Evolutionary conservation across 306 rosid genomes (phyloP).

Genomic region (Acmispon strigosus): DNA sequence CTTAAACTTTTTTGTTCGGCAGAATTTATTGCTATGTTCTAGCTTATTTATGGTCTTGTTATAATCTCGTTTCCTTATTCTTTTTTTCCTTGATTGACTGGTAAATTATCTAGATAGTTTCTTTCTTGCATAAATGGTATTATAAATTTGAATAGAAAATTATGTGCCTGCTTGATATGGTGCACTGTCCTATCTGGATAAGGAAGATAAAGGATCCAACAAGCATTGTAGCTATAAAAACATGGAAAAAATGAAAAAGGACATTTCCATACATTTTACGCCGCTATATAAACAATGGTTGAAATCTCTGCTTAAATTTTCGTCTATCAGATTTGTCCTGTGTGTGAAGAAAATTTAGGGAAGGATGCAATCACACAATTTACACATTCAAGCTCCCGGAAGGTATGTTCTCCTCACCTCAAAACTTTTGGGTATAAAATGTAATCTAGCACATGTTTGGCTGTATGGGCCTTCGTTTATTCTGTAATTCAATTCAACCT

Average conservation of each 20-base stretch:
- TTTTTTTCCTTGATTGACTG: not conserved
- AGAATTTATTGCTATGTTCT: not conserved
- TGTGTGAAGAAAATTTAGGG: conserved; percentile 77
- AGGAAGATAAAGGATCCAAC: not conserved
- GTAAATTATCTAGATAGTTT: not conserved
- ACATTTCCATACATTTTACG: not conserved
- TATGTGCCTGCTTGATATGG: conserved; percentile 2
- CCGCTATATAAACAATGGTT: not conserved
- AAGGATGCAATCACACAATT: conserved; percentile 68
- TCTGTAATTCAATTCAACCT: conserved; percentile 1
- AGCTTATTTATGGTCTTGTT: not conserved
- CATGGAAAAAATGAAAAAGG: not conserved
- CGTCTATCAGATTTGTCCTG: conserved; percentile 76
- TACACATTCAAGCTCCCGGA: conserved; percentile 56
- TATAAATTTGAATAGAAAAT: not conserved
- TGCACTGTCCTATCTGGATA: conserved; percentile 9
- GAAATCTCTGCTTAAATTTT: conserved; percentile 21
- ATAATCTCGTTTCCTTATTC: not conserved
- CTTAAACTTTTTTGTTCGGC: not conserved
- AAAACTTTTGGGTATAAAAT: conserved; percentile 4
- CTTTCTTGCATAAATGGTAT: not conserved
- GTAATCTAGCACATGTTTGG: not conserved
- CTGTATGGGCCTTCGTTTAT: conserved; percentile 12
- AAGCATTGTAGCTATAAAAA: not conserved
- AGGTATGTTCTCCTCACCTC: conserved; percentile 40